phyloP scores from a whole-genome alignment of 1,284 basidiomycete genomes.

The Megacollybia platyphylla region DNA sequence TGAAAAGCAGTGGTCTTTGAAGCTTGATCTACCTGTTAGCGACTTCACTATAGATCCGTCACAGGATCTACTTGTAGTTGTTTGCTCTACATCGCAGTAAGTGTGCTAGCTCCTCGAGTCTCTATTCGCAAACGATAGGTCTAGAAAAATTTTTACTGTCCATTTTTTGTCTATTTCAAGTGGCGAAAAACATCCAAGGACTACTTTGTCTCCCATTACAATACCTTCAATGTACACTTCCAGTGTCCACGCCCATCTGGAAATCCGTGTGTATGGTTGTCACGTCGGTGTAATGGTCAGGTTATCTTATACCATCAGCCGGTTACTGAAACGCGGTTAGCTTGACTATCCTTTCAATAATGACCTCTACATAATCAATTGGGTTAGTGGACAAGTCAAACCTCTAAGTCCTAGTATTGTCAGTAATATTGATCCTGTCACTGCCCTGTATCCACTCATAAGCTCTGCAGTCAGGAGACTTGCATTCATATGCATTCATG shows the following conservation, averaged over 20 bases:
- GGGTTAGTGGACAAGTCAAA: no score
- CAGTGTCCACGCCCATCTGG: background rate
- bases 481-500: no score
- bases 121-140: background rate
- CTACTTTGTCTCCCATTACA: background rate
- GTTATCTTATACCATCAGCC: no score
- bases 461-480: no score
- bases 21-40: constrained; percentile 3
- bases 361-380: no score
- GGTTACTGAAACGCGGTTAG: no score
- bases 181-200: background rate
- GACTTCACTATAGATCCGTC: constrained; percentile 14
- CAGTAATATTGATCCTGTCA: no score
- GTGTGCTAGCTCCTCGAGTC: no score
- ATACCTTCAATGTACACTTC: no score
- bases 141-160: background rate
- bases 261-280: background rate
- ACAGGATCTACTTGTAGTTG: constrained; percentile 11
- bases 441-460: no score
- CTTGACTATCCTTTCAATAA: no score
- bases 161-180: background rate
- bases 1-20: constrained; percentile 9
- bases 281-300: background rate
- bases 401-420: no score
- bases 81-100: background rate